phyloP scores from a whole-genome alignment of 345 rosid species.

The Salix udensis region DNA sequence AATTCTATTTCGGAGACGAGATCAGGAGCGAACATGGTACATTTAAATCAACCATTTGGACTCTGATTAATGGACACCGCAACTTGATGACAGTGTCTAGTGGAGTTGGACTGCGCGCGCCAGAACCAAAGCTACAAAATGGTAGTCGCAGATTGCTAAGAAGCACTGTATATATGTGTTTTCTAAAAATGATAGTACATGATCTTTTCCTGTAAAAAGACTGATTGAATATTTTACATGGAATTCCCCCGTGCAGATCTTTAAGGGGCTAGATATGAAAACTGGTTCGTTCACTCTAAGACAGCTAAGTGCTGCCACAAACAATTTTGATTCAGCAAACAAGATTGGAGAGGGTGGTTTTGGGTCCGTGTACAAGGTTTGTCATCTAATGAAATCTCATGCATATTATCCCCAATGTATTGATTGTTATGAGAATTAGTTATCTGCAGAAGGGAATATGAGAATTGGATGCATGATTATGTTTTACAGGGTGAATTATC shows the following conservation, averaged over 20 bases:
- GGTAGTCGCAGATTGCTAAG: too few species aligned
- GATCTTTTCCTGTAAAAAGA: too few species aligned
- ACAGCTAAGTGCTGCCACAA: slow-evolving; percentile 47
- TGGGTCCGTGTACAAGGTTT: slow-evolving; percentile 56
- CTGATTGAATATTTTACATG: too few species aligned
- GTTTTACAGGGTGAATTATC: slow-evolving; percentile 44
- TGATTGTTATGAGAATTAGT: neutral
- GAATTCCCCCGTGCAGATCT: slow-evolving; percentile 2
- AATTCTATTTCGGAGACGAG: slow-evolving; percentile 10
- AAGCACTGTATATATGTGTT: too few species aligned
- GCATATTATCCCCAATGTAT: neutral
- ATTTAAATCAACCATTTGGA: neutral
- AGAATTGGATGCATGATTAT: neutral
- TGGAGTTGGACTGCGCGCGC: too few species aligned
- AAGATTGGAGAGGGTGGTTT: slow-evolving; percentile 71
- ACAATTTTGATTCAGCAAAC: slow-evolving; percentile 41
- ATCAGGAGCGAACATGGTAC: slow-evolving; percentile 11
- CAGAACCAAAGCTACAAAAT: too few species aligned
- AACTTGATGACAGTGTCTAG: too few species aligned
- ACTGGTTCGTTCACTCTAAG: slow-evolving; percentile 37
- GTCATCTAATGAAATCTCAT: neutral
- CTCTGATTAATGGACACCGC: too few species aligned
- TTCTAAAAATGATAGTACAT: too few species aligned
- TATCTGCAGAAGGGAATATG: neutral
- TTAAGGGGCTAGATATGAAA: slow-evolving; percentile 15